phyloP scores from a whole-genome alignment of 345 rosid genomes.

The Eucalyptus tenuipes region DNA sequence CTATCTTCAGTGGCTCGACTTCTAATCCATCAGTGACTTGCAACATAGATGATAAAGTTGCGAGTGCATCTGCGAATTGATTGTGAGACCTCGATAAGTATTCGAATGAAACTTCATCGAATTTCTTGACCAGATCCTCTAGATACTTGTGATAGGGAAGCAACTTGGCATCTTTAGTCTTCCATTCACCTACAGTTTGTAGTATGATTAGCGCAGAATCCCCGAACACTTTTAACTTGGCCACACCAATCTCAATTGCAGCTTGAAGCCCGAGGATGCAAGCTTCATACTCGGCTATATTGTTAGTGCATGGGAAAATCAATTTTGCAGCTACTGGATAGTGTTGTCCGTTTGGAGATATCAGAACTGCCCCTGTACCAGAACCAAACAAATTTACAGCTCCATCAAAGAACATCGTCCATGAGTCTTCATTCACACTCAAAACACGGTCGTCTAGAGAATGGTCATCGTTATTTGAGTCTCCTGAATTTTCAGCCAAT shows the following conservation, averaged over 20 bases:
- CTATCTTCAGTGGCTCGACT: background rate
- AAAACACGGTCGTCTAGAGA: too few relatives aligned
- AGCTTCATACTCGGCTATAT: background rate
- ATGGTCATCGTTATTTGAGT: too few relatives aligned
- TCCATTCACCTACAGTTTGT: background rate
- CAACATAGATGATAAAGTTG: background rate
- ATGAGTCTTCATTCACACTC: too few relatives aligned
- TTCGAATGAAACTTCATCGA: background rate
- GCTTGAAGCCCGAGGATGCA: background rate
- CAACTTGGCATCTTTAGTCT: background rate
- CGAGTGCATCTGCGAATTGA: background rate
- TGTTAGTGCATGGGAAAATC: background rate
- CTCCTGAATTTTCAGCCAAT: too few relatives aligned
- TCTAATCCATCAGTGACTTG: background rate
- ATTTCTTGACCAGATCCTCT: background rate
- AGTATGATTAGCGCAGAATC: background rate
- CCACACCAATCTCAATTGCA: background rate
- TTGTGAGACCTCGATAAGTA: background rate
- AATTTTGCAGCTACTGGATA: background rate
- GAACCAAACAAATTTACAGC: too few relatives aligned
- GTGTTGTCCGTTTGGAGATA: background rate
- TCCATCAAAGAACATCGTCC: too few relatives aligned
- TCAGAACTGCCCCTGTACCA: background rate
- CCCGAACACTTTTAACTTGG: background rate
- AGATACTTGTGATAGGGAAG: background rate